Base-by-base conservation (phyloP, 2,329 filamentous ascomycete species). In the Fusarium phyllophilum region DNA sequence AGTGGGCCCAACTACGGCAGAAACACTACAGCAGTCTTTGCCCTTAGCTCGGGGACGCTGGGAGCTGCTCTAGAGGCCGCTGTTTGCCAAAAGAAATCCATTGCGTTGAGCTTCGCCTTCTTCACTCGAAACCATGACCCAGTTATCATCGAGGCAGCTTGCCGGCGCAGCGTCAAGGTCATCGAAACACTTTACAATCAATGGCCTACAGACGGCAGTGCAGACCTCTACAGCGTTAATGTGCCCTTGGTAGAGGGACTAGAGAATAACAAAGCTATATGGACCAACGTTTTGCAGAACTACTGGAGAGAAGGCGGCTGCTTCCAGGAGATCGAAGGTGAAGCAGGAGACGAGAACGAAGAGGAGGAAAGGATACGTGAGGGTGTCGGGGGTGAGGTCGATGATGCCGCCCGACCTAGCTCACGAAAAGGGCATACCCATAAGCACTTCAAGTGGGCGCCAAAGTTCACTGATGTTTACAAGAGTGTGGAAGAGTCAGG, bases 371-470 rank as follows among this genome's bases (percentile, higher is more conserved):
- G 87, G 73, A 92, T 97, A 72, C 89, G 95, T 52, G 89, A 93
- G 79, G 89, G 88, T 26, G 89, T 91, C 63, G 86, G 87, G 29
- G 85, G 85, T 8, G 84, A 85, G 74, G 84, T 85, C 56, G 83
- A 83, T 51, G 84, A 71, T 65, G 75, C 79, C 51, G 80, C 80
- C 8, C 72, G 63, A 11, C 62, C 66, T 74, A 74, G 77, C 44
- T 78, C 58, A 17, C 61, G 66, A 45, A 78, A 83, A 45, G 84
- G 87, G 36, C 91, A 94, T 80, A 88, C 86, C 63, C 94, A 97
- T 82, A 94, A 93, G 81, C 93, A 97, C 83, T 98, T 98, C 86
- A 97, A 96, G 83, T 98, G 96, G 96, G 91, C 93, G 54, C 96
- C 96, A 6, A 90, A 90, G 72, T 96, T 98, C 82, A 87, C 89